A percentile compares a stretch with the other conserved stretches of the same genome.
Evolutionary conservation across 2,329 filamentous ascomycete genomes (phyloP).

Genomic region (Calonectria pseudoturangicola): DNA sequence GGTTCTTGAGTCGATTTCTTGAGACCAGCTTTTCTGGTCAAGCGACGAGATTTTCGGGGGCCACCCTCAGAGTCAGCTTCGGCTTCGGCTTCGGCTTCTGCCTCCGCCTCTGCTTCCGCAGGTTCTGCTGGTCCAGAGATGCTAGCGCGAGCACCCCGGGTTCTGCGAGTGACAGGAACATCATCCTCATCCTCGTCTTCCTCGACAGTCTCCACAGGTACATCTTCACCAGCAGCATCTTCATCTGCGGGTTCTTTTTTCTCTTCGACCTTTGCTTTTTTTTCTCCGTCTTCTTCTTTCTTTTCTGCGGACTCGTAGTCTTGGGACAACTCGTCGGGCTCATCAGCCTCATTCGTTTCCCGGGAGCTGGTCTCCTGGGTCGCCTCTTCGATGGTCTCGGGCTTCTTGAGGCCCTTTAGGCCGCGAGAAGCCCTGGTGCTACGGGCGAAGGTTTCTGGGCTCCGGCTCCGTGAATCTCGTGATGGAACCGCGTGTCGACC

Average conservation of each 20-base stretch:
- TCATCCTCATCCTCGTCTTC: constrained; percentile 70
- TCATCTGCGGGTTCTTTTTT: constrained; percentile 50
- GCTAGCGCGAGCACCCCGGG: constrained; percentile 61
- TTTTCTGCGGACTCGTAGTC: constrained; percentile 55
- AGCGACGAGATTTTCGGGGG: constrained; percentile 63
- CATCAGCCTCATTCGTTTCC: constrained; percentile 59
- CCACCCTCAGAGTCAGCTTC: constrained; percentile 58
- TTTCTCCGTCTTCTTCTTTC: constrained; percentile 57
- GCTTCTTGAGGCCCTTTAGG: constrained; percentile 70
- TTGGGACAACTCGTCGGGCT: constrained; percentile 62
- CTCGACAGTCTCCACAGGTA: constrained; percentile 56
- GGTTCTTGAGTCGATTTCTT: constrained; percentile 71
- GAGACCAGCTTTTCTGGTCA: constrained; percentile 67
- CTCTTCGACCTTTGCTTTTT: constrained; percentile 49
- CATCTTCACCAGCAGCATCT: constrained; percentile 56
- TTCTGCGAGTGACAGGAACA: constrained; percentile 68
- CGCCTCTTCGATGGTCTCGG: constrained; percentile 71
- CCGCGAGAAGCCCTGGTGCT: constrained; percentile 68
- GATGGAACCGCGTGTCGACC: constrained; percentile 73
- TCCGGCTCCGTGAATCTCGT: constrained; percentile 71
- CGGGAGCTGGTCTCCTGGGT: constrained; percentile 70
- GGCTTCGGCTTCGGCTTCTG: constrained; percentile 39
- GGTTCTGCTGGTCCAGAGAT: constrained; percentile 56
- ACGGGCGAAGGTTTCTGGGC: constrained; percentile 70
- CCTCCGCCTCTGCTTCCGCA: constrained; percentile 50